Evolutionary conservation across 2,329 filamentous ascomycete genomes (phyloP).

Genomic region (Albophoma yamanashiensis): DNA sequence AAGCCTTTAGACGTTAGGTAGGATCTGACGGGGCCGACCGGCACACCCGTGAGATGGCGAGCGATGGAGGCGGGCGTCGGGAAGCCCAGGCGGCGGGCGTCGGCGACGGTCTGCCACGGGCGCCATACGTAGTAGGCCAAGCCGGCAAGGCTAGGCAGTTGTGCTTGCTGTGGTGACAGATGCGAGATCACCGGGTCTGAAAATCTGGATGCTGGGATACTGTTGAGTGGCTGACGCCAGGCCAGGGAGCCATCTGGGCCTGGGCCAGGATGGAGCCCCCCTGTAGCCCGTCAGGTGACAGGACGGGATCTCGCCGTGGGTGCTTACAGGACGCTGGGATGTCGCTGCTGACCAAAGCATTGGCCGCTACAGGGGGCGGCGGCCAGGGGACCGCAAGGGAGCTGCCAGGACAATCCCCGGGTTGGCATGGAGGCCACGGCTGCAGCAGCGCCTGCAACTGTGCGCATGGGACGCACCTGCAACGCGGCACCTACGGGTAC

Average conservation of each 20-base stretch:
- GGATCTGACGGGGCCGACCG: not conserved
- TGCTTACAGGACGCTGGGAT: not conserved
- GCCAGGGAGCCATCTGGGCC: conserved; percentile 1
- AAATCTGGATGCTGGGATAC: conserved; percentile 1
- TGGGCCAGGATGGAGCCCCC: conserved; percentile 2
- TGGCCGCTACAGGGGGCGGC: conserved; percentile 5
- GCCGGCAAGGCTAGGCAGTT: not conserved
- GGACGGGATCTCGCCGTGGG: conserved; percentile 2
- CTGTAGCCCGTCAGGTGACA: conserved; percentile 6
- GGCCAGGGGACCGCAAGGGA: not conserved
- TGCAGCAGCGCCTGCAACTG: not conserved
- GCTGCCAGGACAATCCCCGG: not conserved
- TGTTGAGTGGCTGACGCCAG: not conserved
- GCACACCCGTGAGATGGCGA: not conserved
- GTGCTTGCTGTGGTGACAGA: not conserved
- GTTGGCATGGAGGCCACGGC: not conserved
- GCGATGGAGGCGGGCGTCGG: not conserved
- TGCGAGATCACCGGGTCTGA: conserved; percentile 2
- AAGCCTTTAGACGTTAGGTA: not conserved
- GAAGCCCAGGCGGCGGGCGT: not conserved
- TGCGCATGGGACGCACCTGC: not conserved
- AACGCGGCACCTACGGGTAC: not conserved
- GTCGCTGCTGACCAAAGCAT: conserved; percentile 4
- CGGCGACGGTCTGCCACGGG: not conserved
- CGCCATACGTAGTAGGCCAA: not conserved